Conservation (phyloP, 768 basidiomycete species). For the Pluteus cervinus region DNA sequence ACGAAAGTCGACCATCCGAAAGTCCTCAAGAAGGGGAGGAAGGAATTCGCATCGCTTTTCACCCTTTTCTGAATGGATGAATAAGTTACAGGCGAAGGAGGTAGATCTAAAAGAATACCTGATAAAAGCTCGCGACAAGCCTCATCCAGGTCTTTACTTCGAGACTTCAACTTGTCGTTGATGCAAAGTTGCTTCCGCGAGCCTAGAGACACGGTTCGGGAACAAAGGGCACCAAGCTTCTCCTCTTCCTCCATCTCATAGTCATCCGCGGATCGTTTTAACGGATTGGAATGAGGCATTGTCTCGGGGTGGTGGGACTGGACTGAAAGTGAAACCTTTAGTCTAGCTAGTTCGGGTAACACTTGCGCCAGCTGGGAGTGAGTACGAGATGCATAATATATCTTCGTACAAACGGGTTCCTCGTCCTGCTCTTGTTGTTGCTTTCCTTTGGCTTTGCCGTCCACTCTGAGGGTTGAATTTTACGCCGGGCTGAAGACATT, state of each 20-base stretch:
- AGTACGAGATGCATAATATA: slow-evolving; percentile 92
- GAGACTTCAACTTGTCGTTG: slow-evolving; percentile 67
- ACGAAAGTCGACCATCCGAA: slow-evolving; percentile 70
- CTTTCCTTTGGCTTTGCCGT: slow-evolving; percentile 20
- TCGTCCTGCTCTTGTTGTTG: slow-evolving; percentile 21
- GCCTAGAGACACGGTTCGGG: slow-evolving; percentile 78
- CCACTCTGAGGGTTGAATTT: slow-evolving; percentile 19
- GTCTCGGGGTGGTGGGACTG: slow-evolving; percentile 16
- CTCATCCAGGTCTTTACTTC: slow-evolving; percentile 74
- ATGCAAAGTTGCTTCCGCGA: slow-evolving; percentile 92
- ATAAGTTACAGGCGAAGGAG: too few relatives aligned
- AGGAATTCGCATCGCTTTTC: slow-evolving; percentile 72
- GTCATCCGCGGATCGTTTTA: slow-evolving; percentile 16
- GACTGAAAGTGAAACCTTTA: slow-evolving; percentile 41
- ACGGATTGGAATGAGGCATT: slow-evolving; percentile 11
- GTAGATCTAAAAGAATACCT: too few relatives aligned
- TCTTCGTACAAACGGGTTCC: slow-evolving; percentile 68
- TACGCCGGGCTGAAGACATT: background rate
- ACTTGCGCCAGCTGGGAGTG: slow-evolving; percentile 95
- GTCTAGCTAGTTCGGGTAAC: slow-evolving; percentile 73
- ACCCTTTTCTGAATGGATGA: slow-evolving; percentile 46
- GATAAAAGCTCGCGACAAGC: slow-evolving; percentile 76
- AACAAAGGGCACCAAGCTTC: slow-evolving; percentile 15
- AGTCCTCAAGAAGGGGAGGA: slow-evolving; percentile 64
- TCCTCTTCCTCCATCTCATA: slow-evolving; percentile 16